Conservation (phyloP, 2,329 filamentous ascomycete genomes). For the Pseudocercospora fijiensis region DNA sequence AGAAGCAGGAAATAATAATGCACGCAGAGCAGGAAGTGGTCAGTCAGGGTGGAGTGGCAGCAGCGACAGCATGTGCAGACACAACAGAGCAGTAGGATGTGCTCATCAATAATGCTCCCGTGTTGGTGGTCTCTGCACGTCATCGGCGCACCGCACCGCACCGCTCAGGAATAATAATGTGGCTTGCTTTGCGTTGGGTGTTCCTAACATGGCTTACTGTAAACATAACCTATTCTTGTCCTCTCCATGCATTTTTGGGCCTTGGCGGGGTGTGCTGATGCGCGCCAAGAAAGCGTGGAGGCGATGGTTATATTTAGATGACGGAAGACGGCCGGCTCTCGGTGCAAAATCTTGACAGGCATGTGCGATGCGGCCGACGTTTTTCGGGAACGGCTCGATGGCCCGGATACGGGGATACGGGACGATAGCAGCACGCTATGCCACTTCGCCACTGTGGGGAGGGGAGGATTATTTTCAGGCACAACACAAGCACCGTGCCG, state of each 20-base stretch:
- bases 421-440: background rate
- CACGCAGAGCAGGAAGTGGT: background rate
- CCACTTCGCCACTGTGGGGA: too few species aligned
- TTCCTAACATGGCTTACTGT: background rate
- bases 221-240: background rate
- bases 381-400: background rate
- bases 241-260: background rate
- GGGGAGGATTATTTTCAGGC: background rate
- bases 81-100: background rate
- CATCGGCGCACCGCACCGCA: background rate
- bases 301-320: background rate
- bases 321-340: background rate
- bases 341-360: too few species aligned
- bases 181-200: background rate
- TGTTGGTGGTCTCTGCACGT: background rate
- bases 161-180: background rate
- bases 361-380: background rate
- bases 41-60: background rate
- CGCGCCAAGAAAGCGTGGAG: background rate
- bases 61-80: background rate
- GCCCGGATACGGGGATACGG: background rate
- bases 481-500: constrained; percentile 2
- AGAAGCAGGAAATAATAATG: background rate
- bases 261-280: too few species aligned
- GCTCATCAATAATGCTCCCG: background rate